These are phyloP conservation scores for Stipa capillata DNA, from an alignment of 176 grass and related monocot species.

Conservation along the genomic window DNA sequence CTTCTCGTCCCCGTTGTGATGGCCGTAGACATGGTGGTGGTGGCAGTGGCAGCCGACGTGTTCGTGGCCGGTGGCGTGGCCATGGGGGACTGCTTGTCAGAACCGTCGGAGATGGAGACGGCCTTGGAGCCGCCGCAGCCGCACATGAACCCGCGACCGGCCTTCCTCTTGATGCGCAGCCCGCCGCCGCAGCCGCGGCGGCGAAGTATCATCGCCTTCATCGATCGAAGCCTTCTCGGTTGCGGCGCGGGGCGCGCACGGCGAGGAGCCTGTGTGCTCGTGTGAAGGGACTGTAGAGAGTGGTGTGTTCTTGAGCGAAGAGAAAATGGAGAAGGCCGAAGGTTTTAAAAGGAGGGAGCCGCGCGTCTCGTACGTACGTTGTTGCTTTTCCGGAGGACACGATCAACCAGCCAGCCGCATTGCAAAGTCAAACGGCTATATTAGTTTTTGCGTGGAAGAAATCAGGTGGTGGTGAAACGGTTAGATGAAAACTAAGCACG, in stretches of 20 bases:
- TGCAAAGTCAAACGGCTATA: slow-evolving; percentile 38
- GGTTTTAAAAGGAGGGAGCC: slow-evolving; percentile 18
- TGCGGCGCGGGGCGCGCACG: not conserved
- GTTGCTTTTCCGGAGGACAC: not conserved
- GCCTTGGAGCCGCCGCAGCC: slow-evolving; percentile 45
- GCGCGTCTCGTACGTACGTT: not conserved
- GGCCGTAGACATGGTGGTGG: not conserved
- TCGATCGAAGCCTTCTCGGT: not conserved
- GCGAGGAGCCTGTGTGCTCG: not conserved
- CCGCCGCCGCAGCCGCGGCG: not conserved
- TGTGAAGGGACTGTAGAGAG: not conserved
- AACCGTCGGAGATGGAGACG: slow-evolving; percentile 46
- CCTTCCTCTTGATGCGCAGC: slow-evolving; percentile 31
- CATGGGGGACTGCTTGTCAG: slow-evolving; percentile 32
- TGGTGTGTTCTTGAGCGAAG: not conserved
- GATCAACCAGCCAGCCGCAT: not conserved
- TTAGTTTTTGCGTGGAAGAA: not conserved
- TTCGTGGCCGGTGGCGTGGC: slow-evolving; percentile 28
- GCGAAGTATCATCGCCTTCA: slow-evolving; percentile 15
- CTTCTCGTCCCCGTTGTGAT: not conserved
- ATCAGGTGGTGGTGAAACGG: not conserved
- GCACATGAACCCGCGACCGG: slow-evolving; percentile 46
- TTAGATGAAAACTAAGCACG: slow-evolving; percentile 8
- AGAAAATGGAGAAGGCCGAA: not conserved
- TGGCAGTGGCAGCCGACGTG: not conserved